phyloP scores from a whole-genome alignment of 345 rosid species.

The Rubroshorea leprosula region DNA sequence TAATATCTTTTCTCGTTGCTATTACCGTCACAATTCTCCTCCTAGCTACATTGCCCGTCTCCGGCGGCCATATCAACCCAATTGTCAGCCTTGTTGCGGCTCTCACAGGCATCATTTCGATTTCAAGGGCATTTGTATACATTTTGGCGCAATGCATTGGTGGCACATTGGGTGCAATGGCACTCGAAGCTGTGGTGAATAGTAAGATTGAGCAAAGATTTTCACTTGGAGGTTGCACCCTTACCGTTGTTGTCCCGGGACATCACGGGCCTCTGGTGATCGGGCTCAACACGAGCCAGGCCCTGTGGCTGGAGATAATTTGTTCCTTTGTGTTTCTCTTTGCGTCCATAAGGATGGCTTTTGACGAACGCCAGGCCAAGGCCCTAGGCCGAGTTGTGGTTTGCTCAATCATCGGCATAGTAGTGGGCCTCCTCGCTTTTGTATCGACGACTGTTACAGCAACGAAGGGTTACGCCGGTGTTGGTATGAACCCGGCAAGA shows the following conservation, averaged over 20 bases:
- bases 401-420: slow-evolving; percentile 27
- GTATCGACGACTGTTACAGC: slow-evolving; percentile 36
- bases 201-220: slow-evolving; percentile 23
- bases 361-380: slow-evolving; percentile 30
- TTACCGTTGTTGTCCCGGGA: slow-evolving; percentile 19
- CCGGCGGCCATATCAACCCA: slow-evolving; percentile 49
- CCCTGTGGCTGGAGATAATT: slow-evolving; percentile 31
- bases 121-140: slow-evolving; percentile 30
- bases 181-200: slow-evolving; percentile 28
- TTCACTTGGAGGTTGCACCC: slow-evolving; percentile 45
- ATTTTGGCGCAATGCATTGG: slow-evolving; percentile 47
- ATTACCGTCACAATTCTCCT: slow-evolving; percentile 29
- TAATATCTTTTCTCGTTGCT: slow-evolving; percentile 32
- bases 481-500: slow-evolving; percentile 39
- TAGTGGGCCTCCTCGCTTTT: slow-evolving; percentile 26
- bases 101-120: slow-evolving; percentile 31
- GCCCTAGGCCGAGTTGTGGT: slow-evolving; percentile 30
- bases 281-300: slow-evolving; percentile 12
- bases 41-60: slow-evolving; percentile 36
- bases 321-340: slow-evolving; percentile 39
- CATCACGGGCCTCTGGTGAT: slow-evolving; percentile 14
- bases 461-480: slow-evolving; percentile 29
- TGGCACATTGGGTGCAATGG: slow-evolving; percentile 25
- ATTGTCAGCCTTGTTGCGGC: slow-evolving; percentile 35
- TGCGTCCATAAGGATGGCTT: slow-evolving; percentile 37